A percentile compares a stretch with the other conserved stretches of the same genome.
Evolutionary conservation across 768 basidiomycete genomes (phyloP).

Genomic region (Lentinula sp.): DNA sequence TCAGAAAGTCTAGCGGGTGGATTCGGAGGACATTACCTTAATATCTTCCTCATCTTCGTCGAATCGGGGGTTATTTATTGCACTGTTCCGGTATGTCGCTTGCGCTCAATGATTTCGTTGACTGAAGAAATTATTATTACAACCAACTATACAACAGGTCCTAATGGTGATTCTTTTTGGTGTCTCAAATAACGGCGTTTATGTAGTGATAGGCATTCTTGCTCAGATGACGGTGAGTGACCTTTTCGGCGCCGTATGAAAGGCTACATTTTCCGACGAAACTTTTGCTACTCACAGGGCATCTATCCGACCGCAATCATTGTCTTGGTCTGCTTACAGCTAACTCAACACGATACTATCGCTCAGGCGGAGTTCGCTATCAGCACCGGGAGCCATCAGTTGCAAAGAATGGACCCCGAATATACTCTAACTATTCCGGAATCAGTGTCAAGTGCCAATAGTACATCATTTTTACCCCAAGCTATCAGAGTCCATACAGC

Average conservation of each 20-base stretch:
- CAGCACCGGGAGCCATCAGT: background rate
- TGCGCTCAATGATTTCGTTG: too few relatives aligned
- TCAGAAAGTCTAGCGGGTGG: background rate
- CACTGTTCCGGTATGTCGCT: background rate
- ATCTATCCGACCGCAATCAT: slow-evolving; percentile 2
- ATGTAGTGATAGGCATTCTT: background rate
- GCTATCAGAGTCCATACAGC: background rate
- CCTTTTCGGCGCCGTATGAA: background rate
- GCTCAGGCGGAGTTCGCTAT: background rate
- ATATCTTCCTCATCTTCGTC: background rate
- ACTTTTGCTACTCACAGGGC: background rate
- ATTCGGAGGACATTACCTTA: background rate
- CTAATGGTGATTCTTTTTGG: background rate
- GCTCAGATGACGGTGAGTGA: slow-evolving; percentile 1
- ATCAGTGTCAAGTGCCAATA: background rate
- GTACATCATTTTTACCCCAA: background rate
- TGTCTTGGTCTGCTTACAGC: background rate
- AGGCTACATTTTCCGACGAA: background rate
- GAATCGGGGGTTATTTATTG: background rate
- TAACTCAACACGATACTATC: background rate
- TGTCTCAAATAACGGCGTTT: background rate
- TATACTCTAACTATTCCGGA: background rate
- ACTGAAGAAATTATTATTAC: background rate
- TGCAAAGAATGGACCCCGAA: background rate
- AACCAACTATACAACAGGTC: background rate